Evolutionary conservation across 2,329 filamentous ascomycete genomes (phyloP).

Genomic region (Ceratocystis colombiana): DNA sequence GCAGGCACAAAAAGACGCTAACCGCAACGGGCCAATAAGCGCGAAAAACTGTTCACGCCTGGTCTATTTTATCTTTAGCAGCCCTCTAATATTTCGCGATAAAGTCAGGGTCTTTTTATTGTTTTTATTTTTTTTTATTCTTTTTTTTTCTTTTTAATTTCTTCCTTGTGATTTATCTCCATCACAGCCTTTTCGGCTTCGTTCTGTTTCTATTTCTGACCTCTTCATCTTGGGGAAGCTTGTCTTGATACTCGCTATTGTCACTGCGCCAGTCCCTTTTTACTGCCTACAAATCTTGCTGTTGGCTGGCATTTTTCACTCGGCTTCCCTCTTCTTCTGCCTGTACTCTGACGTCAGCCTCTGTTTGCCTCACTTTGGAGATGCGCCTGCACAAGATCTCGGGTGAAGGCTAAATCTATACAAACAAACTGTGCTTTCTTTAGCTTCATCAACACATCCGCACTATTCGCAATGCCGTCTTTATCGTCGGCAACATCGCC

Average conservation of each 20-base stretch:
- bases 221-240: no score
- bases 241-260: background rate
- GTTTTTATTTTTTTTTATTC: background rate
- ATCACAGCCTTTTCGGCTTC: no score
- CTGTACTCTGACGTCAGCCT: constrained; percentile 14
- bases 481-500: constrained; percentile 8
- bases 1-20: background rate
- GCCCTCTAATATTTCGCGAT: background rate
- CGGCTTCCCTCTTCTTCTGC: background rate
- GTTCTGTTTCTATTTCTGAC: background rate
- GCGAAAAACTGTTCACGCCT: background rate
- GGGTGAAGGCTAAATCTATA: constrained; percentile 14
- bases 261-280: background rate
- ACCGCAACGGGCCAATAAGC: constrained; percentile 5
- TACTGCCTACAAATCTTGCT: background rate
- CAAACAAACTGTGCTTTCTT: background rate
- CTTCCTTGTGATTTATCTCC: background rate
- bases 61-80: background rate
- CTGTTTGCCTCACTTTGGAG: constrained; percentile 3
- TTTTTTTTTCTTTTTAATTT: background rate
- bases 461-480: constrained; percentile 20
- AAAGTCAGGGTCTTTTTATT: background rate
- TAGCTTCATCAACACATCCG: background rate
- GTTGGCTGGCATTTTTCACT: background rate
- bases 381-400: constrained; percentile 17